phyloP scores from a whole-genome alignment of 192 early-diverging fungal species.

The Entomortierella chlamydospora region DNA sequence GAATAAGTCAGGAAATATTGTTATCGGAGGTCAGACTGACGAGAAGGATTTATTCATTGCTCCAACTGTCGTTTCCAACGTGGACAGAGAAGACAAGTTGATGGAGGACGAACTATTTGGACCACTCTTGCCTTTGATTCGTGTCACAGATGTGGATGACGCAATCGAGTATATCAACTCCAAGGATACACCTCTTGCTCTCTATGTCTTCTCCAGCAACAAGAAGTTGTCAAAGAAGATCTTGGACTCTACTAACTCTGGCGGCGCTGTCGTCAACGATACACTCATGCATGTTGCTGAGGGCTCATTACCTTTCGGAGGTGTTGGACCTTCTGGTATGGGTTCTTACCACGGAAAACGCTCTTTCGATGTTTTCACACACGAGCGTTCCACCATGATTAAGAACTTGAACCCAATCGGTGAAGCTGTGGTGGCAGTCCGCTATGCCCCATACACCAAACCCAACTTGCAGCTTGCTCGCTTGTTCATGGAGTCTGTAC shows the following conservation, averaged over 20 bases:
- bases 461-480: slow-evolving; percentile 36
- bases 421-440: slow-evolving; percentile 27
- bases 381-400: slow-evolving; percentile 74
- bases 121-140: slow-evolving; percentile 88
- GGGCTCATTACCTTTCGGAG: slow-evolving; percentile 84
- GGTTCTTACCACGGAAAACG: slow-evolving; percentile 86
- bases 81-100: slow-evolving; percentile 69
- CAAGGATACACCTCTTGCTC: slow-evolving; percentile 80
- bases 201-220: slow-evolving; percentile 80
- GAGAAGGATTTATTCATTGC: slow-evolving; percentile 78
- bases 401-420: slow-evolving; percentile 48
- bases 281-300: slow-evolving; percentile 75
- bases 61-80: slow-evolving; percentile 83
- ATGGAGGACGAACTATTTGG: slow-evolving; percentile 96
- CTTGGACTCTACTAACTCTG: slow-evolving; percentile 80
- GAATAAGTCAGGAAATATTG: slow-evolving; percentile 63
- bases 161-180: slow-evolving; percentile 76
- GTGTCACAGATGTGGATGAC: slow-evolving; percentile 73
- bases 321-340: slow-evolving; percentile 86
- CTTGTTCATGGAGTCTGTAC: slow-evolving; percentile 25
- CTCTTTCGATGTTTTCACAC: slow-evolving; percentile 86
- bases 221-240: slow-evolving; percentile 69
- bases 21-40: slow-evolving; percentile 72
- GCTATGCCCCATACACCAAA: slow-evolving; percentile 43
- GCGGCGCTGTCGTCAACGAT: slow-evolving; percentile 85